Evolutionary conservation across 2,329 filamentous ascomycete species (phyloP), one percentile per base, ranked within the genome.

Genomic region (Fusarium aywerte): DNA sequence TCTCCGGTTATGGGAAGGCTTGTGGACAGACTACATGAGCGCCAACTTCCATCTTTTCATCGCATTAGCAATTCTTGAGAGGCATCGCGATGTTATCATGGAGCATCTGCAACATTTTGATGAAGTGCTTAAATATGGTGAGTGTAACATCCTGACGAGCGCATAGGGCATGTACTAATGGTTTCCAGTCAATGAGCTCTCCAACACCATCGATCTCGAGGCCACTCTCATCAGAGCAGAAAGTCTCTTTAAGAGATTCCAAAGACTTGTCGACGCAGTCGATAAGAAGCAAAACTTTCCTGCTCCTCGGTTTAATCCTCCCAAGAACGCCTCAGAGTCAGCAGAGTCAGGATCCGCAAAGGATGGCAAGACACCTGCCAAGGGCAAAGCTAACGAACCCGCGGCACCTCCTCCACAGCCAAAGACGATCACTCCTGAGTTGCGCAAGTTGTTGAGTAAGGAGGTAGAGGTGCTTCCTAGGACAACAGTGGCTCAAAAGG

Each of bases 61-160:
- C 64, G 96, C 96, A 0, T 80, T 99, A 39, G 95, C 96, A 0
- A 97, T 99, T 36, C 79, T 99, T 23, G 96, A 99, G 78, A 97
- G 96, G 80, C 96, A 98, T 74, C 84, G 95, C n/a, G 91, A 95
- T 74, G 91, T 98, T 13, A 98, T 99, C 65, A 97, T 99, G 90
- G 88, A 91, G 55, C 96, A 99, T 78, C 82, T 99, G 25, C 87
- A 93, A 75, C 92, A 95, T 72, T 99, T 99, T 80, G 96, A 99
- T 68, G 96, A 99, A 78, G 93, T 99, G 31, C 82, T 99, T 27
- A 99, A 99, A 83, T 99, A 98, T 75, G 85, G 92, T 95, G 86
- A 57, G 90, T 82, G 27, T 18, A 35, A 4, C 23, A 12, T 20
- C 10, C 10, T 27, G 12, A 7, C 10, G 18, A 21, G 8, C 7